phyloP scores from a whole-genome alignment of 176 grass and related monocot genomes.

The Carex kokanica region DNA sequence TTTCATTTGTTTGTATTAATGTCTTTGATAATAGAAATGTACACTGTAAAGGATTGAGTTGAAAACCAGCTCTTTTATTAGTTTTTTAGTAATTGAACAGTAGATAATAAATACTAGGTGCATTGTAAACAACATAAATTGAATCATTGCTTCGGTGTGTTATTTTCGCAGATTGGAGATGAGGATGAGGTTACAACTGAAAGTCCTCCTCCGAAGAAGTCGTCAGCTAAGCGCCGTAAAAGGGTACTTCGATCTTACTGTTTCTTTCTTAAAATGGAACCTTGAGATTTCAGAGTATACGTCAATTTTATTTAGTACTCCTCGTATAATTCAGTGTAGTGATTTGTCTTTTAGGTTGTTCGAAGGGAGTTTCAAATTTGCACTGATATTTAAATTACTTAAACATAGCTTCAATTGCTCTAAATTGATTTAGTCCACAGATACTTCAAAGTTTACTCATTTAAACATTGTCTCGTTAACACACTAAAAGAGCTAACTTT shows the following conservation, averaged over 20 bases:
- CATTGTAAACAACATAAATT: background rate
- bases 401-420: background rate
- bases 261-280: background rate
- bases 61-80: background rate
- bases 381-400: background rate
- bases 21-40: no score
- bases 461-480: background rate
- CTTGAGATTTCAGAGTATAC: background rate
- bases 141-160: background rate
- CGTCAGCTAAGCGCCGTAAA: background rate
- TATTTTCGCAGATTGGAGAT: slow-evolving; percentile 12
- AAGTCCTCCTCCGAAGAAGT: slow-evolving; percentile 1
- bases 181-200: background rate
- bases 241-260: slow-evolving; percentile 6
- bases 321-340: background rate
- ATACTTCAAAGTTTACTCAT: background rate
- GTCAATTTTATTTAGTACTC: background rate
- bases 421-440: background rate
- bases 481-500: background rate
- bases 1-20: background rate
- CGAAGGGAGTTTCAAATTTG: background rate
- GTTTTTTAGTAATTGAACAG: background rate
- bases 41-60: background rate
- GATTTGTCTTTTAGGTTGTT: background rate
- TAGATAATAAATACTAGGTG: background rate